Evolutionary conservation across 495 filamentous ascomycete genomes (phyloP), one percentile per base, ranked within the genome.

Genomic region (Penicillium angulare): DNA sequence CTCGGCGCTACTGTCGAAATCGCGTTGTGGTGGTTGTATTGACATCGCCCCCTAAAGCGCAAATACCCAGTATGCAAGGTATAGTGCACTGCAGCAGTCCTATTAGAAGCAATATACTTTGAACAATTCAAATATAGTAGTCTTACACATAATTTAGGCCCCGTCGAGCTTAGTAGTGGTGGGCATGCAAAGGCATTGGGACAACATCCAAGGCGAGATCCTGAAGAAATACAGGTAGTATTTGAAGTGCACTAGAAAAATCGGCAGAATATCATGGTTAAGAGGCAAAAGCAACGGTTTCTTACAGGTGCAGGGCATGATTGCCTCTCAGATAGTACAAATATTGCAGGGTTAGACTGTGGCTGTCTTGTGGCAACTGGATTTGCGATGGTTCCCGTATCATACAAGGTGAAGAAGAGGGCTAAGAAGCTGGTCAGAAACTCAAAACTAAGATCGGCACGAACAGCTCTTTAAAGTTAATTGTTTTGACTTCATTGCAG

Each of bases 61-160:
- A 45, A 7, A 55, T 10, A 5, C 52, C 40, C 10, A 52, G 50
- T 24, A 47, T 1, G 26, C 50, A 52, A 9, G 43, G 34, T 8
- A 52, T 8, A 13, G 33, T 44, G 17, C 34, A 52, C 35, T 52
- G 18, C 20, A 18, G 7, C 8, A 26, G 21, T 51, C 22, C n/a
- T n/a, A n/a, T n/a, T n/a, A n/a, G n/a, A n/a, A 38, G n/a, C 20
- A 18, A 22, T 21, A 18, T 15, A 3, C 16, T 21, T 10, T 29
- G 35, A 2, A 16, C 33, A 9, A 26, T 23, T 13, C 12, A 5
- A 27, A 13, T 5, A n/a, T 12, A 35, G n/a, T 49, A 18, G 3
- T 24, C 50, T 33, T 47, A 52, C 50, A 12, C 43, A 52, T 15
- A 52, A 17, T 13, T 26, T 16, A 6, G 50, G 33, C 7, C 43